Conservation (phyloP, 495 filamentous ascomycete species). For the Aspergillus avenaceus region DNA sequence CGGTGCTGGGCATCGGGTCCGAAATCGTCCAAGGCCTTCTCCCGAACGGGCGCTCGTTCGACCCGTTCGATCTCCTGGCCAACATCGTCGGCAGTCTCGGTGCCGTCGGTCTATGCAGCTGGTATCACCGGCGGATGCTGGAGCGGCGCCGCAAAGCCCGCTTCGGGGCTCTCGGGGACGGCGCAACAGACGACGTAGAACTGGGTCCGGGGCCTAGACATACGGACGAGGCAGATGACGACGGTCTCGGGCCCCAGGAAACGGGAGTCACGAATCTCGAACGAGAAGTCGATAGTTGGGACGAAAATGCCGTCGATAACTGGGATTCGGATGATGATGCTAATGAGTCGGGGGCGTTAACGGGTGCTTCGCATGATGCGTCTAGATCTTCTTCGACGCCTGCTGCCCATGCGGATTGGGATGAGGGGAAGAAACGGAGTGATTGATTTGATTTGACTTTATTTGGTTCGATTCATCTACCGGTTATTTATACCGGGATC, state of each 20-base stretch:
- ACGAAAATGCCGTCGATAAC: slow-evolving; percentile 70
- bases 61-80: slow-evolving; percentile 79
- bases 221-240: slow-evolving; percentile 52
- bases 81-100: slow-evolving; percentile 76
- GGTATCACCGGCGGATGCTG: slow-evolving; percentile 95
- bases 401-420: neutral
- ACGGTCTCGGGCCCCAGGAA: slow-evolving; percentile 56
- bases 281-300: slow-evolving; percentile 78
- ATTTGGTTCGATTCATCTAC: slow-evolving; percentile 1
- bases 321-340: slow-evolving; percentile 63
- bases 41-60: slow-evolving; percentile 79
- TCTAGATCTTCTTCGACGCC: slow-evolving; percentile 6
- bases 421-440: slow-evolving; percentile 18
- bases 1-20: slow-evolving; percentile 71
- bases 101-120: slow-evolving; percentile 69
- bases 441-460: slow-evolving; percentile 20
- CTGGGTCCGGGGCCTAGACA: slow-evolving; percentile 47
- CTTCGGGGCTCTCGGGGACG: slow-evolving; percentile 61
- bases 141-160: slow-evolving; percentile 76
- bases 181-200: slow-evolving; percentile 51
- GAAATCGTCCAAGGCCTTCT: slow-evolving; percentile 80
- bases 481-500: neutral
- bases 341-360: slow-evolving; percentile 6
- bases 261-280: slow-evolving; percentile 55
- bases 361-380: slow-evolving; percentile 3